Conservation (phyloP, 768 basidiomycete genomes). For the Coprinellus aureogranulatus region DNA sequence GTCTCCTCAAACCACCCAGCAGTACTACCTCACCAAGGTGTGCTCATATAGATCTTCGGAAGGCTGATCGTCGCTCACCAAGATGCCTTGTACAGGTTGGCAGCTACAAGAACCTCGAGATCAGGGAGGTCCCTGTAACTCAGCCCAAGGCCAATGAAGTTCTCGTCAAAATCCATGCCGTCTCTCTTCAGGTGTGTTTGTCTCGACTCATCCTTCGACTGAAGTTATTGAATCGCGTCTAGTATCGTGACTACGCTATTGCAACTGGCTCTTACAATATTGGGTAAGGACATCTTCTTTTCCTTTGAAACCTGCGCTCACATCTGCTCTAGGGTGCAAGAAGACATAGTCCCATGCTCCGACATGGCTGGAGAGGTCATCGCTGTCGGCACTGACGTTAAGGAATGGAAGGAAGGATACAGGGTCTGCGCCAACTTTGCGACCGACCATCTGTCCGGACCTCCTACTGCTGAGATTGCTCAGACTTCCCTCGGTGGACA, state of each 20-base stretch:
- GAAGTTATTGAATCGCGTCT: neutral
- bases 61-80: neutral
- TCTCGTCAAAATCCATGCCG: constrained; percentile 54
- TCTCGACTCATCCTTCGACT: neutral
- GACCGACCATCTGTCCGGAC: constrained; percentile 46
- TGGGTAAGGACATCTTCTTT: constrained; percentile 18
- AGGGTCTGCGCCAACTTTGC: constrained; percentile 56
- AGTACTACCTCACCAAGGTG: no score
- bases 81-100: constrained; percentile 14
- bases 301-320: no score
- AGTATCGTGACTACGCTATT: constrained; percentile 53
- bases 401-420: constrained; percentile 51
- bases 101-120: constrained; percentile 19
- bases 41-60: no score
- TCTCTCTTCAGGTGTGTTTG: constrained; percentile 47
- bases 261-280: constrained; percentile 36
- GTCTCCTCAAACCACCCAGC: no score
- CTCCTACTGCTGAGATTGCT: constrained; percentile 31
- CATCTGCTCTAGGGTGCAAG: neutral
- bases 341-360: constrained; percentile 38
- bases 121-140: constrained; percentile 24
- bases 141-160: constrained; percentile 46
- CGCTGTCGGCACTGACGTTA: constrained; percentile 42
- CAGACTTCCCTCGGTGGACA: constrained; percentile 43
- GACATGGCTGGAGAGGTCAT: constrained; percentile 61